These are phyloP conservation scores for Diaporthe destruens DNA, from an alignment of 2,329 filamentous ascomycete species.

Conservation along the genomic window DNA sequence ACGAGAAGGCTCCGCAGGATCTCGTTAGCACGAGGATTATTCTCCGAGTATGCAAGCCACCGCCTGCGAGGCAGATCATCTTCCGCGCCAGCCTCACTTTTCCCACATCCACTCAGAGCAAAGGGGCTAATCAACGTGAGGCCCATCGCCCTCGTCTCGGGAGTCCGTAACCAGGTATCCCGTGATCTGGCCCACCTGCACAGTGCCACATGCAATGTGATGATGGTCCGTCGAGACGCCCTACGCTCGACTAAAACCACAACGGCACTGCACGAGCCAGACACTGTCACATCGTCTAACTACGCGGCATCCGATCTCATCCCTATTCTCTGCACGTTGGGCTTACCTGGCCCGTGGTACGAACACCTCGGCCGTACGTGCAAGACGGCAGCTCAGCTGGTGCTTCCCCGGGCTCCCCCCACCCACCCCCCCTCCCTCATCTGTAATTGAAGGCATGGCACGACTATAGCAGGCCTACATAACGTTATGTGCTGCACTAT, in stretches of 20 bases:
- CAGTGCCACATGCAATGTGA: conserved; percentile 11
- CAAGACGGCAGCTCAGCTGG: neutral
- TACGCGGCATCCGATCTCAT: neutral
- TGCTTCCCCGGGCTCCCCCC: neutral
- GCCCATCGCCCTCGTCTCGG: neutral
- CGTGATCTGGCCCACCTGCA: neutral
- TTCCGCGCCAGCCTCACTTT: neutral
- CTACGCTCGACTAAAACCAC: neutral
- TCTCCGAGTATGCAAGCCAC: neutral
- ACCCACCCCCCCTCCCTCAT: neutral
- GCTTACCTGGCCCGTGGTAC: neutral
- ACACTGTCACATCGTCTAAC: conserved; percentile 15
- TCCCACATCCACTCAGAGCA: neutral
- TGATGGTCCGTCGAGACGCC: neutral
- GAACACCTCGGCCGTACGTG: neutral
- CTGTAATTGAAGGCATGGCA: neutral
- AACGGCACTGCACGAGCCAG: conserved; percentile 2
- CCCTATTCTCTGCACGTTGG: neutral
- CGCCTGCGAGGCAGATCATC: neutral
- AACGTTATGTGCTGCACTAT: neutral
- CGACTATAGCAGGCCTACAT: neutral
- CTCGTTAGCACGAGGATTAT: neutral
- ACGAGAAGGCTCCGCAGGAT: neutral
- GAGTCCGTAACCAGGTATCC: neutral
- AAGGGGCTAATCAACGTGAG: neutral